phyloP scores from a whole-genome alignment of 2,329 filamentous ascomycete genomes.

The Epichloe gansuensis region DNA sequence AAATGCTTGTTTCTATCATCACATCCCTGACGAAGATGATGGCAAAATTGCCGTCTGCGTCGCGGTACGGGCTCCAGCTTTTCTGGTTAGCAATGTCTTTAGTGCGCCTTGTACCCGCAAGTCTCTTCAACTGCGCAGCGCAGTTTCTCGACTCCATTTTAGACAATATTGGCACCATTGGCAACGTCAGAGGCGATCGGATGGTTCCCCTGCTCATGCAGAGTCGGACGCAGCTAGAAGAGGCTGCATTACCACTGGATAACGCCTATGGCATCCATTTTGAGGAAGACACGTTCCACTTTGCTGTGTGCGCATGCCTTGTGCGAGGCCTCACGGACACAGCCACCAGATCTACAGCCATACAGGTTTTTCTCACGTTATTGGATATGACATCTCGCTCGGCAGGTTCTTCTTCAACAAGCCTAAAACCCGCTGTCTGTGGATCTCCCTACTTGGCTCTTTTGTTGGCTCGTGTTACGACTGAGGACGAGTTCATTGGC shows the following conservation, averaged over 20 bases:
- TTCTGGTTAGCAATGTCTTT: constrained; percentile 60
- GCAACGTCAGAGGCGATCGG: constrained; percentile 44
- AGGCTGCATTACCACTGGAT: constrained; percentile 48
- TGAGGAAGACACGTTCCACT: constrained; percentile 50
- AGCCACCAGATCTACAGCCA: constrained; percentile 43
- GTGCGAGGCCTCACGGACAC: constrained; percentile 51
- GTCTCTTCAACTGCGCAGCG: constrained; percentile 53
- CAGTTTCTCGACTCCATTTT: constrained; percentile 52
- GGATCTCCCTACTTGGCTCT: constrained; percentile 47
- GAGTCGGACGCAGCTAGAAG: constrained; percentile 46
- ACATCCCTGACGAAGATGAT: constrained; percentile 59
- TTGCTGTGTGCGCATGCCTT: constrained; percentile 51
- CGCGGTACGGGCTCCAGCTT: constrained; percentile 53
- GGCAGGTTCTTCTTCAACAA: neutral
- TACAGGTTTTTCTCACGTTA: constrained; percentile 49
- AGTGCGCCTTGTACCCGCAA: constrained; percentile 47
- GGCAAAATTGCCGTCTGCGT: constrained; percentile 51
- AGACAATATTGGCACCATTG: constrained; percentile 48
- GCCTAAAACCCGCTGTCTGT: constrained; percentile 11
- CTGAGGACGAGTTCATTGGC: constrained; percentile 47
- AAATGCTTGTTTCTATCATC: constrained; percentile 57
- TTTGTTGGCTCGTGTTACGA: constrained; percentile 43
- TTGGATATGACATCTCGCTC: constrained; percentile 27
- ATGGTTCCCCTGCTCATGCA: constrained; percentile 49
- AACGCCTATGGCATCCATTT: constrained; percentile 55